phyloP scores from a whole-genome alignment of 768 basidiomycete species.

The Cystofilobasidium bisporidii region DNA sequence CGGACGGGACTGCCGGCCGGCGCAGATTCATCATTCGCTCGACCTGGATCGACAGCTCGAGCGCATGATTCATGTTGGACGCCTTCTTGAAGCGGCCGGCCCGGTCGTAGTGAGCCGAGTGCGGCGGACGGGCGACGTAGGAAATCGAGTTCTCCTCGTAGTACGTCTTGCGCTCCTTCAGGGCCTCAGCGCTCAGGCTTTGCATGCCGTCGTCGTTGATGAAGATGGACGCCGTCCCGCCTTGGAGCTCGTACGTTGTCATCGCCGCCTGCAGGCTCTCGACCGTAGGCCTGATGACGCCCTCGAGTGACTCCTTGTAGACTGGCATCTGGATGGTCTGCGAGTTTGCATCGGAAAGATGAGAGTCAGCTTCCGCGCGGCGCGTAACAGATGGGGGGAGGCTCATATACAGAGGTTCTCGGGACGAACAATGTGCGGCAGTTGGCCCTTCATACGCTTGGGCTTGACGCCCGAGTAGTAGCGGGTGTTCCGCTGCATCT shows the following conservation, averaged over 20 bases:
- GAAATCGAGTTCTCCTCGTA: slow-evolving; percentile 63
- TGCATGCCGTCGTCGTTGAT: slow-evolving; percentile 70
- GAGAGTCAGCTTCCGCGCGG: no score
- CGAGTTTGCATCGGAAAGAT: background rate
- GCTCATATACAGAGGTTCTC: background rate
- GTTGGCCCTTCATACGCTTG: slow-evolving; percentile 1
- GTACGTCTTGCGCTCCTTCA: slow-evolving; percentile 56
- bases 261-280: slow-evolving; percentile 67
- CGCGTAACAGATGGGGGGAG: background rate
- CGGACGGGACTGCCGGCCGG: slow-evolving; percentile 43
- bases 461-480: slow-evolving; percentile 8
- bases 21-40: slow-evolving; percentile 46
- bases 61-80: slow-evolving; percentile 77
- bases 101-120: slow-evolving; percentile 55
- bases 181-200: slow-evolving; percentile 47
- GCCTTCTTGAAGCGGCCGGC: slow-evolving; percentile 88
- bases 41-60: slow-evolving; percentile 55
- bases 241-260: slow-evolving; percentile 74
- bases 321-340: slow-evolving; percentile 28
- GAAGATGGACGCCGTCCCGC: slow-evolving; percentile 67
- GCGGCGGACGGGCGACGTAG: slow-evolving; percentile 70
- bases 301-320: slow-evolving; percentile 32
- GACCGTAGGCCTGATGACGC: slow-evolving; percentile 31
- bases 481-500: slow-evolving; percentile 35
- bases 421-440: slow-evolving; percentile 19